These are phyloP conservation scores for Trypanosomatidae sp. DNA, from an alignment of 208 protist species.

Conservation along the genomic window DNA sequence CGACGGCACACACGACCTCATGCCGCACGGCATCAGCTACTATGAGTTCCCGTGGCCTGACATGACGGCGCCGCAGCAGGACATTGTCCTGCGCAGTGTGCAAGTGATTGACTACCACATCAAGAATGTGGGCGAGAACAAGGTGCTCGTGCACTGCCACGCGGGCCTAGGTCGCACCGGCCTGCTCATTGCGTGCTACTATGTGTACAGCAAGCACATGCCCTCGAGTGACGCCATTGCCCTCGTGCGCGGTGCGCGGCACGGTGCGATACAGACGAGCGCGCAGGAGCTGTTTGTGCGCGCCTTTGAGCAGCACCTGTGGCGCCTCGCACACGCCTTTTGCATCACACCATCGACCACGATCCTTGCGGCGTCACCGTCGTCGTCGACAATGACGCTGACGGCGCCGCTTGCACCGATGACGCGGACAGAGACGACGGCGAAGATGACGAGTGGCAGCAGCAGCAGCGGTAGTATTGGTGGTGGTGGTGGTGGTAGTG, in stretches of 20 bases:
- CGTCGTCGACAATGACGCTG: too few species aligned
- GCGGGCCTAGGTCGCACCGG: slow-evolving; percentile 85
- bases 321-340: slow-evolving; percentile 68
- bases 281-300: slow-evolving; percentile 71
- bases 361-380: too few species aligned
- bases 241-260: slow-evolving; percentile 46
- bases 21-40: slow-evolving; percentile 76
- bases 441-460: too few species aligned
- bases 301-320: slow-evolving; percentile 82
- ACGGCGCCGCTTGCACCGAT: too few species aligned
- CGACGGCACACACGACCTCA: slow-evolving; percentile 73
- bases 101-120: slow-evolving; percentile 88
- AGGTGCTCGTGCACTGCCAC: slow-evolving; percentile 88
- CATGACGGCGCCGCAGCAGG: slow-evolving; percentile 82
- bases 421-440: too few species aligned
- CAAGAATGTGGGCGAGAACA: slow-evolving; percentile 43
- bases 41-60: slow-evolving; percentile 89
- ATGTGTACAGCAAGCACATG: slow-evolving; percentile 73
- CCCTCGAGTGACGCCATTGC: slow-evolving; percentile 57
- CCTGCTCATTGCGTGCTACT: slow-evolving; percentile 87
- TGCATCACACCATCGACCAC: too few species aligned
- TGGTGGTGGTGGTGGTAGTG: too few species aligned
- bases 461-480: too few species aligned
- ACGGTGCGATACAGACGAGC: slow-evolving; percentile 76
- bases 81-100: slow-evolving; percentile 80